Evolutionary conservation across 345 rosid genomes (phyloP).

Genomic region (Cardamine occulta): DNA sequence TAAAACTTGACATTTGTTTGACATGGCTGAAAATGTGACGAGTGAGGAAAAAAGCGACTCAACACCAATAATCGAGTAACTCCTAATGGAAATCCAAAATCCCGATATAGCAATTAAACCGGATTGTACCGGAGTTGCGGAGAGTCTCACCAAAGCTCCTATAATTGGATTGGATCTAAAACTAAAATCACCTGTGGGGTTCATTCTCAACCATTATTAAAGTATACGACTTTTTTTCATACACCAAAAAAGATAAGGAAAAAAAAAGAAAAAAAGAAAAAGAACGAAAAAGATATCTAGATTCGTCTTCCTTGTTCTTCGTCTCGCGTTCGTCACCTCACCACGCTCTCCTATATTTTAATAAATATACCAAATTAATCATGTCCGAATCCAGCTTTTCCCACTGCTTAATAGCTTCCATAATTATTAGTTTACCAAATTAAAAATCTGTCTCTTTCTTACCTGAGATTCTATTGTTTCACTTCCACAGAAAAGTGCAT

Average conservation of each 20-base stretch:
- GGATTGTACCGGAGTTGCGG: constrained; percentile 30
- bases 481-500: constrained; percentile 28
- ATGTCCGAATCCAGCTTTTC: constrained; percentile 41
- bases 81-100: not conserved
- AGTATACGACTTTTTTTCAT: constrained; percentile 24
- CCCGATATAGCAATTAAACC: constrained; percentile 20
- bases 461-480: constrained; percentile 19
- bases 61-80: not conserved
- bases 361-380: constrained; percentile 31
- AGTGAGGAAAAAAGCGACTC: not conserved
- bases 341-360: constrained; percentile 26
- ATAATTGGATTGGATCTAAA: not conserved
- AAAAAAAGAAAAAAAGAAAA: not conserved
- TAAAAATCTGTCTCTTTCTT: constrained; percentile 27
- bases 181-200: constrained; percentile 10
- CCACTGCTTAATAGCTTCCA: not conserved
- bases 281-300: not conserved
- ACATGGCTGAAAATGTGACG: not conserved
- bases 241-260: not conserved
- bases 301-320: constrained; percentile 18
- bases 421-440: not conserved
- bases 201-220: constrained; percentile 24
- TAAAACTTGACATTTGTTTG: not conserved
- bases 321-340: constrained; percentile 22
- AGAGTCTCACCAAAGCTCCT: not conserved